Percentiles rank a stretch among this genome's conserved stretches.
These are phyloP conservation scores for Moricandia moricandioides DNA, from an alignment of 345 rosid genomes.

Conservation along the genomic window DNA sequence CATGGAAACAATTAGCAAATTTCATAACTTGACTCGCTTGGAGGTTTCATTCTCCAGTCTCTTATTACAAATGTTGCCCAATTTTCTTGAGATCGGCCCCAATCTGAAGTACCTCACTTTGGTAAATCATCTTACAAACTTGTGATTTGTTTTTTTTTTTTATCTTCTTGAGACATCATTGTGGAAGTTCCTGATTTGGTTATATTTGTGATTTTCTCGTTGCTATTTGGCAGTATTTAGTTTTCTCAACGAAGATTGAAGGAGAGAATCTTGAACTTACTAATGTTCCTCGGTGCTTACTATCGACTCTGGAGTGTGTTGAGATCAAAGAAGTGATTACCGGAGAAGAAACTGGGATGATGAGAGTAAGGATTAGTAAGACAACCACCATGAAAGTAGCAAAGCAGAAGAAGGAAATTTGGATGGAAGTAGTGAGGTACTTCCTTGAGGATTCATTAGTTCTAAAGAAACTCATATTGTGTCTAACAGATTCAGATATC, in stretches of 20 bases:
- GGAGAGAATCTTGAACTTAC: neutral
- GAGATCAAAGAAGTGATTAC: neutral
- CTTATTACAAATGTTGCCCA: neutral
- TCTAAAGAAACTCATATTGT: neutral
- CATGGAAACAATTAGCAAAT: neutral
- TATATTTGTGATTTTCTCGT: neutral
- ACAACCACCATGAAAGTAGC: neutral
- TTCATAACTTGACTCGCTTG: conserved; percentile 1
- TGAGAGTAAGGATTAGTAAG: neutral
- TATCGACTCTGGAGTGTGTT: conserved; percentile 1
- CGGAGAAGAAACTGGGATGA: neutral
- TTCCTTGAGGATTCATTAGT: neutral
- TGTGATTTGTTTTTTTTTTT: neutral
- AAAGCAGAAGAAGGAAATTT: neutral
- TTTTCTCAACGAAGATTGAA: neutral
- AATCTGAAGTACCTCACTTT: conserved; percentile 6
- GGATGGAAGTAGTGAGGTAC: conserved; percentile 5
- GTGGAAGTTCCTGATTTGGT: neutral
- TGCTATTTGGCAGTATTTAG: neutral
- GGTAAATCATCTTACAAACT: neutral
- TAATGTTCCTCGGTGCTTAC: conserved; percentile 2
- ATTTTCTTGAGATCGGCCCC: neutral
- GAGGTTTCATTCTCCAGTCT: neutral
- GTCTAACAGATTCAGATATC: conserved; percentile 2
- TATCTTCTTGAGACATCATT: neutral